A percentile compares a stretch with the other conserved stretches of the same genome.
phyloP scores from a whole-genome alignment of 148 eudicot genomes.

The Rhododendron kiyosumense region DNA sequence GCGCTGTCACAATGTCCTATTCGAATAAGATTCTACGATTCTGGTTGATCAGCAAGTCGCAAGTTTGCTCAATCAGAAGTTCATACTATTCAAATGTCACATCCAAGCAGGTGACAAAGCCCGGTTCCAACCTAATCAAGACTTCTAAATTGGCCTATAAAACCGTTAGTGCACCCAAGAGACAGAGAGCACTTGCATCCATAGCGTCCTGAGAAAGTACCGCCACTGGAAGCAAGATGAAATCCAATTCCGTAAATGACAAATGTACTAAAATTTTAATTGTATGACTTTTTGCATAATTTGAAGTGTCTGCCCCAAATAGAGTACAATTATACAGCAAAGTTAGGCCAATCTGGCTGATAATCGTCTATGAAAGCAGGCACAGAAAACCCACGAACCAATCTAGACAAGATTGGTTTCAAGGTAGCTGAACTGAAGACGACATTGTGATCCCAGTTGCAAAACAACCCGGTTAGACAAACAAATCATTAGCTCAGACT shows the following conservation, averaged over 20 bases:
- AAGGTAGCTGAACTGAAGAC: background rate
- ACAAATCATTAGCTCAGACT: background rate
- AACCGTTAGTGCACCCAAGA: background rate
- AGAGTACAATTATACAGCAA: background rate
- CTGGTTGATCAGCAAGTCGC: background rate
- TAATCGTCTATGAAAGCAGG: background rate
- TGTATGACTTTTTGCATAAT: background rate
- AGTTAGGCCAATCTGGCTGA: background rate
- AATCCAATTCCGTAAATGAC: background rate
- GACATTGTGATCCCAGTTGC: background rate
- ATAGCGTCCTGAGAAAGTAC: background rate
- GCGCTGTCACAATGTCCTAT: background rate
- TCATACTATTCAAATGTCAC: background rate
- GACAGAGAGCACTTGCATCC: background rate
- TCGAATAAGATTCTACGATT: background rate
- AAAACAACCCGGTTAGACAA: background rate
- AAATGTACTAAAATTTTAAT: background rate
- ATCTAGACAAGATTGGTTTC: background rate
- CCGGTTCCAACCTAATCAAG: background rate
- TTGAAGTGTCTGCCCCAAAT: background rate
- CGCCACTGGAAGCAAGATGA: background rate
- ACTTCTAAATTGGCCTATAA: background rate
- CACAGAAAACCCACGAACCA: conserved; percentile 2
- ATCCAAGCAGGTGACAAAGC: background rate
- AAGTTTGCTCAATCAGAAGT: background rate